Base-by-base conservation (phyloP, 306 rosid species). In the Lathyrus sativus region DNA sequence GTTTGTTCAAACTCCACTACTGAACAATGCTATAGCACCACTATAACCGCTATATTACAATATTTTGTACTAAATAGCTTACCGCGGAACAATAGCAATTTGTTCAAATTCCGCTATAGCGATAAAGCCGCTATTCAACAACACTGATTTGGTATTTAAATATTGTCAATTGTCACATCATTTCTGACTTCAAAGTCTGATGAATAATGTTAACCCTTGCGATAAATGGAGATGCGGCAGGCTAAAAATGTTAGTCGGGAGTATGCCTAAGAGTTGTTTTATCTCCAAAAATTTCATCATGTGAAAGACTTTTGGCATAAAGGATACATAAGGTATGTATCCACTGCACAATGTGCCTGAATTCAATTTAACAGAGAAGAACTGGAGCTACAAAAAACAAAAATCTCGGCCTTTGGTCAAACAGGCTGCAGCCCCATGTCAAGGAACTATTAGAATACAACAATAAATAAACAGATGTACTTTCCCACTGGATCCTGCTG, bases 121-220 rank as follows among this genome's bases (percentile, higher is more conserved):
- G 39, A 35, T 35, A 33, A 33, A 33, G 9, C 9, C 9, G 9
- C 9, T 7, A 35, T 35, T 35, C 9, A 35, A 35, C 9, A 35
- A 35, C 39, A 35, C 9, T 35, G 9, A 7, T 35, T 35, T 6
- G 38, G 39, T 35, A 6, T 35, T 35, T 35, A 35, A 35, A 29
- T 39, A 29, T 29, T 12, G 46, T 33, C 59, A 71, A 71, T 9
- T 60, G 39, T 61, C 62, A 60, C 0, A 8, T 14, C 28, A 22
- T 26, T 59, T 46, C 33, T 45, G 37, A 71, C 28, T 59, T 18
- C 41, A 33, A 5, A 59, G 38, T 26, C 37, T 33, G 67, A 15
- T 70, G 9, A 33, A 59, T 3, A 6, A 31, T 35, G 45, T 11
- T 4, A 54, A 37, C 10, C 14, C 37, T 49, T 42, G 22, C n/a